phyloP scores from a whole-genome alignment of 139 green algal genomes.

The Gonium pectorale region DNA sequence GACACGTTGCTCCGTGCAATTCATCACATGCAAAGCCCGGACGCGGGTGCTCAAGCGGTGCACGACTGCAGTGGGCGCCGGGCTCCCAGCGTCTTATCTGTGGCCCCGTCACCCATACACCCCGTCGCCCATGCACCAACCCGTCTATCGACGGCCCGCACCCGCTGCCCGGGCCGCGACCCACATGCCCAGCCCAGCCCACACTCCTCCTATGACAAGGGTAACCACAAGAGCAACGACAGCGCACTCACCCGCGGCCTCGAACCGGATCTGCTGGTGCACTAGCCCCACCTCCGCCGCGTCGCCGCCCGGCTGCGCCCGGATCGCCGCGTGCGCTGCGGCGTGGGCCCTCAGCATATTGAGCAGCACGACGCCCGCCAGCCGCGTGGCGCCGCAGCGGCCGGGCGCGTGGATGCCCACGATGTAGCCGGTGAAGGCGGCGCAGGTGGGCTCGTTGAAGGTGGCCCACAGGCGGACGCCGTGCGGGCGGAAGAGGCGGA shows the following conservation, averaged over 20 bases:
- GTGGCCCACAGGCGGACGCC: constrained; percentile 56
- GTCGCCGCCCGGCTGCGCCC: constrained; percentile 54
- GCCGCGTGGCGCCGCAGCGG: neutral
- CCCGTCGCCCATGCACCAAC: no score
- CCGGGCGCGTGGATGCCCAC: constrained; percentile 54
- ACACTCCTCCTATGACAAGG: no score
- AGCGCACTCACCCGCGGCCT: constrained; percentile 26
- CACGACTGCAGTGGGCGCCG: no score
- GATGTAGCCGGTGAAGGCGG: constrained; percentile 55
- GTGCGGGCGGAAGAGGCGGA: constrained; percentile 16
- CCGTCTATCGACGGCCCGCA: no score
- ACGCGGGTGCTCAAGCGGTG: no score
- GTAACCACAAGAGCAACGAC: no score
- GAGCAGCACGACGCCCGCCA: constrained; percentile 22
- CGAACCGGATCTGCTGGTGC: constrained; percentile 70
- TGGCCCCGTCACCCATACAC: no score
- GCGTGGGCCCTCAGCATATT: constrained; percentile 60
- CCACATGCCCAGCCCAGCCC: no score
- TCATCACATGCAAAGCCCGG: no score
- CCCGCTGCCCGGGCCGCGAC: no score
- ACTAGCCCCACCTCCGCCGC: constrained; percentile 60
- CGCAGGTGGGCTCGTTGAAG: constrained; percentile 66
- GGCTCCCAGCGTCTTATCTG: no score
- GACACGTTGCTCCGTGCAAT: no score
- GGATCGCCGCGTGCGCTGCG: constrained; percentile 61